A percentile compares a stretch with the other conserved stretches of the same genome.
Evolutionary conservation across 2,329 filamentous ascomycete genomes (phyloP).

Genomic region (Colletotrichum salicis): DNA sequence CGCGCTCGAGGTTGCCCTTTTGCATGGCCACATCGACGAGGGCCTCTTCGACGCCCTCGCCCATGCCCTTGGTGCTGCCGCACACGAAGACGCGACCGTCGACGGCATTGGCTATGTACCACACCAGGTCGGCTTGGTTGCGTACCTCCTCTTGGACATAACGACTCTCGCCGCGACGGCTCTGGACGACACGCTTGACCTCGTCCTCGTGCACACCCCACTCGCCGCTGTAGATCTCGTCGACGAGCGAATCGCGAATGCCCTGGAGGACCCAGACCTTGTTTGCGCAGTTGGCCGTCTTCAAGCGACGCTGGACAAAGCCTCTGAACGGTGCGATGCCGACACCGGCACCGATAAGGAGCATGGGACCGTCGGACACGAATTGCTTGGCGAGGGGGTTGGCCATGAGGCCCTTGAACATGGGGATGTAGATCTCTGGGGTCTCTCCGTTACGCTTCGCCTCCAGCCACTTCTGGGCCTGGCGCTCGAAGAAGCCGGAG

Average conservation of each 20-base stretch:
- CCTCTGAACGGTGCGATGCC: constrained; percentile 97
- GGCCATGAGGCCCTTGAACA: constrained; percentile 98
- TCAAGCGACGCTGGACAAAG: constrained; percentile 92
- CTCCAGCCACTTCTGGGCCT: constrained; percentile 78
- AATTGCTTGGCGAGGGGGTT: constrained; percentile 95
- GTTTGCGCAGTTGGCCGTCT: constrained; percentile 95
- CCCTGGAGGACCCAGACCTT: constrained; percentile 98
- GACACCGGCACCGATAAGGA: constrained; percentile 95
- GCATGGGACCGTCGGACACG: constrained; percentile 93
- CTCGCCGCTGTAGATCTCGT: constrained; percentile 96
- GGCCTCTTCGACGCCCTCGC: constrained; percentile 90
- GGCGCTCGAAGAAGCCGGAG: constrained; percentile 91
- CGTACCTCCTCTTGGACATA: constrained; percentile 97
- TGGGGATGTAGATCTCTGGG: constrained; percentile 81
- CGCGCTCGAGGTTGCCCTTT: constrained; percentile 85
- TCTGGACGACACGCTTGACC: constrained; percentile 84
- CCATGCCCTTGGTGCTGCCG: constrained; percentile 95
- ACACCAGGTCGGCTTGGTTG: constrained; percentile 93
- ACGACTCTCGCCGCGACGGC: constrained; percentile 78
- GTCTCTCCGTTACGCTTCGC: constrained; percentile 71
- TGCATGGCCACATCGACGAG: constrained; percentile 91
- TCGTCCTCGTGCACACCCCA: constrained; percentile 93
- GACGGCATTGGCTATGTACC: constrained; percentile 96
- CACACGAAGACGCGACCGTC: constrained; percentile 97
- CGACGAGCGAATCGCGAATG: constrained; percentile 90